Base-by-base conservation (phyloP, 2,329 filamentous ascomycete genomes). In the Pseudocercospora pini-densiflorae region DNA sequence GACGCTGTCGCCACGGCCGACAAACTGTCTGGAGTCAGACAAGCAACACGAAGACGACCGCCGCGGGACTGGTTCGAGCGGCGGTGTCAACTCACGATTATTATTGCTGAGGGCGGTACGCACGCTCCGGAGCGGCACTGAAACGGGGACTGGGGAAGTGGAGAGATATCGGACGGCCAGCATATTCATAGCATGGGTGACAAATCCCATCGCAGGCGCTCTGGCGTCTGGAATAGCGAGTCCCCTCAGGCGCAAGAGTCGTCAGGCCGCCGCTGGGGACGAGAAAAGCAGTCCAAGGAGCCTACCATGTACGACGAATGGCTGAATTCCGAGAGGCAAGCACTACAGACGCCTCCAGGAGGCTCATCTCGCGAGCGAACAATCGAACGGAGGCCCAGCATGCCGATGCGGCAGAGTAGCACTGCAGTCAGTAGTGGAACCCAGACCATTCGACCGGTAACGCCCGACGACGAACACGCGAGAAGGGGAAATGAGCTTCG, bases 381-480 rank as follows among this genome's bases (percentile, higher is more conserved):
- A 27, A 57, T 67, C 43, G 66, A 68, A 47, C 65, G 66, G 31
- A 61, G 69, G n/a, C 67, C 69, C 27, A 68, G 64, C 59, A 70
- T 70, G 69, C 65, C 66, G 49, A 66, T 68, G 65, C 65, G 67
- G 60, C 68, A 66, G 62, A 62, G 71, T 68, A 68, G 62, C 59
- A 74, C 68, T 27, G 68, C 68, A 70, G 68, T 65, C 43, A 68
- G 64, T 66, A 64, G 61, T 61, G 62, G 51, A 27, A 64, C 64
- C 23, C 62, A 66, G 47, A 66, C 65, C 54, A 86, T 90, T 73
- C 87, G 90, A 69, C 81, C 89, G 64, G 88, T 91, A 70, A 91
- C 89, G 68, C 89, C 90, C 70, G 90, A 92, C 51, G 61, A 72
- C 47, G 53, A 66, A 49, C 64, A 66, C 60, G 63, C 62, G 33